Evolutionary conservation across 768 basidiomycete genomes (phyloP), one percentile per base, ranked within the genome.

Genomic region (Suillus tomentosus): DNA sequence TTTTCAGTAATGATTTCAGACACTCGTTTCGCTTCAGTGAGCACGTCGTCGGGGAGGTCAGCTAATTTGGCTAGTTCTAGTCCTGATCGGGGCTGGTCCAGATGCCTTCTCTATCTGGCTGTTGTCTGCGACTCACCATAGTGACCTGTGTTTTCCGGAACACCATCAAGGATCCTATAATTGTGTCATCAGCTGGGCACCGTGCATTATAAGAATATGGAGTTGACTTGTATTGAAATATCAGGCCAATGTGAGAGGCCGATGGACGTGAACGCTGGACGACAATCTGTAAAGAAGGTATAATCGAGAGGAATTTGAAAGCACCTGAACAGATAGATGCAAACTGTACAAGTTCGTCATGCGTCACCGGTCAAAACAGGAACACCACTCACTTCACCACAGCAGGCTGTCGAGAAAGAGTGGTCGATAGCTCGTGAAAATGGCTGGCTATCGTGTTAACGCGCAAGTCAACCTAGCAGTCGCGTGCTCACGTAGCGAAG

Each of bases 61-160:
- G 94, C 95, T 6, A 96, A 82, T 55, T 86, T 85, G 14, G 96
- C 95, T 34, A 98, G 84, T 68, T 97, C 92, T 13, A 99, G 79
- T 3, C 96, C 96, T 96, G 66, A 27, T n/a, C 42, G 43, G 42
- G 42, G 17, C 22, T 24, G 34, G 27, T 61, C n/a, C 31, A 62
- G 4, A 8, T 22, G 17, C 19, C 45, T 4, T n/a, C 9, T 27
- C 61, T n/a, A 47, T 50, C 63, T 17, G 62, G 34, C 27, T 63
- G 62, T 22, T 56, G 43, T 60, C 27, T 64, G 48, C 34, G 66
- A 67, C 67, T 53, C 61, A 92, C 93, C 93, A 69, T 95, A 94
- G 72, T 94, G 90, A n/a, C 80, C 81, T 34, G 80, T 67, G 36
- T 85, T 81, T 40, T 88, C 85, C 0, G 85, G 82, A 1, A 81